Evolutionary conservation across 2,329 filamentous ascomycete species (phyloP), one percentile per base, ranked within the genome.

Genomic region (Emericellopsis cladophorae): DNA sequence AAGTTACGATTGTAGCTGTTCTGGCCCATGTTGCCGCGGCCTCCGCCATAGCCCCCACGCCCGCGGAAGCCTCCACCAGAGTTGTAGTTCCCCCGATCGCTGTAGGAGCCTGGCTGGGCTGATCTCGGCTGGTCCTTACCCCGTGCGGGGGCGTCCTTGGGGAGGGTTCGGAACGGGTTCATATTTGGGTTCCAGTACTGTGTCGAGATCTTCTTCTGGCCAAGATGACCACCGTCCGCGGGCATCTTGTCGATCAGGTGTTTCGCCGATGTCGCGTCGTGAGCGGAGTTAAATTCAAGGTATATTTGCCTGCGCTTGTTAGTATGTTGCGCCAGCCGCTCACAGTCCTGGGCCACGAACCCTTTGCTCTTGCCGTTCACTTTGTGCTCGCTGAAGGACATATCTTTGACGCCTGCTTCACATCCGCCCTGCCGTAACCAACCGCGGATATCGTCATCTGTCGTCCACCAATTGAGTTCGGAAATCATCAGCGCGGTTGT

Each of bases 321-420:
- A 50, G 45, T 40, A 29, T 35, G 34, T 29, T 29, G 29, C 11
- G 14, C 31, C 18, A 21, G 10, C 26, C 14, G 23, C 36, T 8
- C n/a, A 16, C 9, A 16, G 31, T n/a, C 14, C 34, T 12, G 34
- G 14, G 11, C 18, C 16, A 61, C 79, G 48, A 71, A 94, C 89
- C 92, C 90, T 67, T 96, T 95, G 64, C 87, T 95, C 66, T 98
- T 98, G 51, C 92, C 92, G 51, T 98, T 98, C 37, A 96, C 89
- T 59, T 98, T 98, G 63, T 96, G 92, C 59, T 98, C 92, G 53
- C 87, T 95, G 59, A 96, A 98, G 0, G 89, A 95, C 40, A 98
- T 78, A 45, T 96, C 92, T 53, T 85, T 88, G 15, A 96, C 66
- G 53, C 95, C 86, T 36, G 81, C 74, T 58, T 96, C 92, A 50